Evolutionary conservation across 1,284 basidiomycete genomes (phyloP).

Genomic region (Schizopora paradoxa): DNA sequence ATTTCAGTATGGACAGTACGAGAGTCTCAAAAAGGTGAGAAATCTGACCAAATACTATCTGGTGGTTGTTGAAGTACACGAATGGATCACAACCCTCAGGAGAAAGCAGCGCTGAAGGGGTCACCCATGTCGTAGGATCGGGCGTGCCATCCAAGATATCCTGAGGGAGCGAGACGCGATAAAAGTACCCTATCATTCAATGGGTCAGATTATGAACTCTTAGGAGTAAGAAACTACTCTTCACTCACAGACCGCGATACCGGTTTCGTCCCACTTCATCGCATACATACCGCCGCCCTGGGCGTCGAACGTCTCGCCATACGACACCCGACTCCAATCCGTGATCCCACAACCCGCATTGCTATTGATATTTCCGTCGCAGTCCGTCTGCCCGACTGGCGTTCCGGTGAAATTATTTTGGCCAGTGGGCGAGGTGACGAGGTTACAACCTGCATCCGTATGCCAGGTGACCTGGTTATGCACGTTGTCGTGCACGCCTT

Average conservation of each 20-base stretch:
- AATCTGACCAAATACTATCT: conserved; percentile 52
- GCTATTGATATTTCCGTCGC: conserved; percentile 44
- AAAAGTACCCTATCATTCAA: conserved; percentile 56
- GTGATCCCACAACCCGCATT: conserved; percentile 68
- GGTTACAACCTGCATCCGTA: conserved; percentile 15
- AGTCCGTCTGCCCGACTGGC: conserved; percentile 47
- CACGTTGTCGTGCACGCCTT: conserved; percentile 71
- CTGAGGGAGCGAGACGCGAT: conserved; percentile 61
- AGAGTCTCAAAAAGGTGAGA: neutral
- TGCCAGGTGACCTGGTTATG: conserved; percentile 78
- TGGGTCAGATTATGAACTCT: conserved; percentile 8
- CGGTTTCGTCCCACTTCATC: conserved; percentile 73
- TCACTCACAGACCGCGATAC: conserved; percentile 63
- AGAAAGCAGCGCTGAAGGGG: conserved; percentile 55
- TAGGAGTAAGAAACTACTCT: conserved; percentile 9
- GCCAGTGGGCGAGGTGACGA: conserved; percentile 31
- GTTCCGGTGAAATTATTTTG: conserved; percentile 58
- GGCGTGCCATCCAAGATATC: conserved; percentile 56
- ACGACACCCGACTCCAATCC: conserved; percentile 67
- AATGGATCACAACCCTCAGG: conserved; percentile 53
- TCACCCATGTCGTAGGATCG: conserved; percentile 56
- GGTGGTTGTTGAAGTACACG: conserved; percentile 57
- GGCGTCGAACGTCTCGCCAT: conserved; percentile 65
- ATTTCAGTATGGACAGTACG: neutral
- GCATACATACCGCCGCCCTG: conserved; percentile 73